Evolutionary conservation across 1,284 basidiomycete species (phyloP).

Genomic region (Polyporus tsugae): DNA sequence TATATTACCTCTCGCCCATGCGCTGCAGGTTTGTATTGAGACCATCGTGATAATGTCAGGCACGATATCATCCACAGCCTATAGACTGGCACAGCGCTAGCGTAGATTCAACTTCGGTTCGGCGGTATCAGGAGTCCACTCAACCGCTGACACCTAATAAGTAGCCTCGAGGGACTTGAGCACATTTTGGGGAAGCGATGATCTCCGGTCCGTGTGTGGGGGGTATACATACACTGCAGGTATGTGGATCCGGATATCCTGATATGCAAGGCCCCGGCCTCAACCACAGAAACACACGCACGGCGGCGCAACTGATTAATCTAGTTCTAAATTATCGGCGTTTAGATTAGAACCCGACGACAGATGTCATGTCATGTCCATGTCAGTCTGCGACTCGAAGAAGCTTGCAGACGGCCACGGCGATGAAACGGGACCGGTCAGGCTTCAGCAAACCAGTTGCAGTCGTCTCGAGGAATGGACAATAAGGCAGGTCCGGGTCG

Average conservation of each 20-base stretch:
- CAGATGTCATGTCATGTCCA: no score
- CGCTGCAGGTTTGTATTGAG: background rate
- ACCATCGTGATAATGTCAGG: background rate
- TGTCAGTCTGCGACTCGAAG: background rate
- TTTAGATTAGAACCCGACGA: background rate
- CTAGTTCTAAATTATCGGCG: background rate
- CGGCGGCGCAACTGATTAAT: background rate
- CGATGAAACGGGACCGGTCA: background rate
- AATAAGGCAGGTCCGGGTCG: background rate
- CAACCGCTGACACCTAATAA: background rate
- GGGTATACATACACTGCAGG: background rate
- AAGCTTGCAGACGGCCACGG: background rate
- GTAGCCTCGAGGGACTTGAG: background rate
- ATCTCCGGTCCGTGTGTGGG: background rate
- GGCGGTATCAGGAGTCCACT: background rate
- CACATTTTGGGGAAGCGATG: background rate
- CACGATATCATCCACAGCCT: background rate
- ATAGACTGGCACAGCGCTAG: background rate
- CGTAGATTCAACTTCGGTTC: background rate
- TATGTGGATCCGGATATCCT: background rate
- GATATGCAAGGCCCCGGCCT: background rate
- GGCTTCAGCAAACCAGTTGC: background rate
- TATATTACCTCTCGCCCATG: background rate
- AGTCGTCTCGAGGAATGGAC: background rate
- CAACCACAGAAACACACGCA: background rate